Evolutionary conservation across 306 rosid genomes (phyloP), one percentile per base, ranked within the genome.

Genomic region (Urtica urens): DNA sequence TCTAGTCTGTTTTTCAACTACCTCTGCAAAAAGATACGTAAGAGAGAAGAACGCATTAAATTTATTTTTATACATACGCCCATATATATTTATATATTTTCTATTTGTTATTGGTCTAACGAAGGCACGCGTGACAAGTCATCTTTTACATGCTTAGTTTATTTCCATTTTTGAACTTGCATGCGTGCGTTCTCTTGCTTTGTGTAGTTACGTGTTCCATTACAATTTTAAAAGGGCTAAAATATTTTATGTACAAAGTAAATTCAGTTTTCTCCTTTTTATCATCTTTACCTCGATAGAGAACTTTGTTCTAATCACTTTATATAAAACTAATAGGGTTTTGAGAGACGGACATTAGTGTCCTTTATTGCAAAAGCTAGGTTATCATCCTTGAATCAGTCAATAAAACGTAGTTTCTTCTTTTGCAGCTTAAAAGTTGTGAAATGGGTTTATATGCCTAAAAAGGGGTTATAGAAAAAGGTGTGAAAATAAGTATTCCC

Each of bases 81-180:
- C 28, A 45, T 6, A 8, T 28, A 27, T 49, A 9, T 29, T 11
- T 28, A 26, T 48, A 20, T 52, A 37, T 23, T 21, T 23, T 37
- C 23, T 15, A 23, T 25, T 26, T 25, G 22, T 44, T 31, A 30
- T 33, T 43, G 55, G 72, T 57, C 62, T 50, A 44, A 57, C 47
- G 57, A 35, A 57, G 33, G 85, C 85, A 73, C 78, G 85, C 85
- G 68, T 77, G 78, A 58, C 59, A 39, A 10, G 40, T 60, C 56
- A 38, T 17, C 3, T 22, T 51, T 63, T 44, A 58, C 34, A 31
- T 60, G 62, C 31, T 64, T 31, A 51, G 10, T 56, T 42, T 54
- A 26, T 45, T 45, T 51, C 60, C 40, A 23, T 40, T 20, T n/a
- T 42, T 8, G 18, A 26, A 24, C 35, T 34, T 51, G 57, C 57